Evolutionary conservation across 2,329 filamentous ascomycete species (phyloP).

Genomic region (Fusarium drepaniforme): DNA sequence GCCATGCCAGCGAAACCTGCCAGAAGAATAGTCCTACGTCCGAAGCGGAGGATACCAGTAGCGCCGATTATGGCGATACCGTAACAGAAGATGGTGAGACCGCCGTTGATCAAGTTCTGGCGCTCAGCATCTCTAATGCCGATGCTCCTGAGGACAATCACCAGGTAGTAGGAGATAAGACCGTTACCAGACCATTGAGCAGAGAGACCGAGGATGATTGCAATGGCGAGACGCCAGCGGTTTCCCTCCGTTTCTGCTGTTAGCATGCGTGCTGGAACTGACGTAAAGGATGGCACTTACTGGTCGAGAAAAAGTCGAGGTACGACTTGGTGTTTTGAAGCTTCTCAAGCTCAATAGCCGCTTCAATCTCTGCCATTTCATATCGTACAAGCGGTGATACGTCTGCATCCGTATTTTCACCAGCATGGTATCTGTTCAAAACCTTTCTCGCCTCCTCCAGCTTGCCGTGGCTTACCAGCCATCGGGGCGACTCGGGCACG

Average conservation of each 20-base stretch:
- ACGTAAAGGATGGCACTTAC: no score
- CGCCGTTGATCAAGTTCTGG: conserved; percentile 12
- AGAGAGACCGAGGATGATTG: background rate
- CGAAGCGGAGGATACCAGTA: background rate
- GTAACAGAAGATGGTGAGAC: background rate
- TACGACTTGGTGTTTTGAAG: background rate
- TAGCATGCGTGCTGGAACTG: no score
- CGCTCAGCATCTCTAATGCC: conserved; percentile 1
- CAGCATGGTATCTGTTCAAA: conserved; percentile 10
- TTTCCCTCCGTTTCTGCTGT: background rate
- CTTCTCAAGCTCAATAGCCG: conserved; percentile 7
- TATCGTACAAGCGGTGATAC: conserved; percentile 7
- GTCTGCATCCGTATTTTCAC: background rate
- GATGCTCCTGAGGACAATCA: background rate
- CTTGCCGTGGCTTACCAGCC: conserved; percentile 9
- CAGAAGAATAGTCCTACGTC: background rate
- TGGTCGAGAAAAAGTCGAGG: background rate
- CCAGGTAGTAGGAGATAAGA: conserved; percentile 8
- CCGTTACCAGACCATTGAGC: conserved; percentile 11
- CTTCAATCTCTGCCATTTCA: conserved; percentile 16
- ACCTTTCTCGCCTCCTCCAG: conserved; percentile 2
- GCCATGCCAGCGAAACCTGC: background rate
- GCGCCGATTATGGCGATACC: background rate
- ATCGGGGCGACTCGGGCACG: conserved; percentile 18
- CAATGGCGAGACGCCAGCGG: background rate